phyloP scores from a whole-genome alignment of 2,329 filamentous ascomycete genomes.

The Cercospora sp. region DNA sequence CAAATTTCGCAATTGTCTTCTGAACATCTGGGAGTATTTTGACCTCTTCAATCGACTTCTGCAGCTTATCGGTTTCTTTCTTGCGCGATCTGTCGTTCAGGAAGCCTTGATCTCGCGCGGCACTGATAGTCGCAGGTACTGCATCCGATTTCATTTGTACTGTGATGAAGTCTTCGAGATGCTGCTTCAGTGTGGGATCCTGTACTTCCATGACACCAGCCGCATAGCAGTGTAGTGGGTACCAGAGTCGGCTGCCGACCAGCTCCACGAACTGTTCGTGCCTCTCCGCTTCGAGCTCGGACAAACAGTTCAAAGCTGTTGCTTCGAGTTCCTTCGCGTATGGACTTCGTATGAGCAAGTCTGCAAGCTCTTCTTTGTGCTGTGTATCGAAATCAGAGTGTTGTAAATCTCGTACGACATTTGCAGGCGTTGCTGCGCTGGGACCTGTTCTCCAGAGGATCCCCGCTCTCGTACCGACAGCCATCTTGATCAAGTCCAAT shows the following conservation, averaged over 20 bases:
- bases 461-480: constrained; percentile 15
- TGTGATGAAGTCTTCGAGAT: constrained; percentile 31
- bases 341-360: constrained; percentile 21
- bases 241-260: constrained; percentile 27
- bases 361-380: constrained; percentile 20
- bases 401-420: constrained; percentile 13
- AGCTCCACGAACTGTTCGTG: constrained; percentile 19
- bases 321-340: constrained; percentile 24
- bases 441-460: constrained; percentile 14
- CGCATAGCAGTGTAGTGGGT: constrained; percentile 34
- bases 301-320: constrained; percentile 18
- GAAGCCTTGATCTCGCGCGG: constrained; percentile 24
- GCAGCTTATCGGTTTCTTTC: constrained; percentile 35
- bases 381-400: constrained; percentile 11
- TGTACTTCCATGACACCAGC: constrained; percentile 29
- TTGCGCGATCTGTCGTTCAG: constrained; percentile 24
- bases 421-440: constrained; percentile 20
- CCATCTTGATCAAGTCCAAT: constrained; percentile 11
- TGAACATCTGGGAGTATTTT: constrained; percentile 30
- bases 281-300: constrained; percentile 23
- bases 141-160: constrained; percentile 33
- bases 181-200: constrained; percentile 32
- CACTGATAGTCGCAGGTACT: constrained; percentile 23
- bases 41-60: constrained; percentile 26
- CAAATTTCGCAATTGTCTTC: constrained; percentile 29